Evolutionary conservation across 179 eudicot genomes (phyloP).

Genomic region (Amaranthus tricolor): DNA sequence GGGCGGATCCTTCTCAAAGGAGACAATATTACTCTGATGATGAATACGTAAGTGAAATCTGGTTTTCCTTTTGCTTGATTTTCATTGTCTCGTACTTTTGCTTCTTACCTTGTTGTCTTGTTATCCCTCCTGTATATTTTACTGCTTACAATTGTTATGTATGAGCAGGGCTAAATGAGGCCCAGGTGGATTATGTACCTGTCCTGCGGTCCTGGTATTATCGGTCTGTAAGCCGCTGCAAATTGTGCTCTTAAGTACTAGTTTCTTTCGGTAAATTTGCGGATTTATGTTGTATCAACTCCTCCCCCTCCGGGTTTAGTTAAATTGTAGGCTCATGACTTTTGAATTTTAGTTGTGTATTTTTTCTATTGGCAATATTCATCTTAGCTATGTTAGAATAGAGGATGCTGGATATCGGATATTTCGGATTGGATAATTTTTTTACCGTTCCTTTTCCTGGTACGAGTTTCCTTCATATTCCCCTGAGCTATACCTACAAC

Average conservation of each 20-base stretch:
- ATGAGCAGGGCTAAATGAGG: constrained; percentile 30
- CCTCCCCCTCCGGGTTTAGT: constrained; percentile 1
- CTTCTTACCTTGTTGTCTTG: not conserved
- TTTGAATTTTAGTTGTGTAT: not conserved
- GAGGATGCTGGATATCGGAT: no score
- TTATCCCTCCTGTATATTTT: not conserved
- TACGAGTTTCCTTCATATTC: no score
- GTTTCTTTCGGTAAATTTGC: not conserved
- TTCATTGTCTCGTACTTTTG: not conserved
- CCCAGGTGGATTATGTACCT: not conserved
- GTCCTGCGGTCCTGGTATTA: not conserved
- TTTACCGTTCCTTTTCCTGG: no score
- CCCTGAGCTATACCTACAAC: no score
- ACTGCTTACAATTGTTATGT: not conserved
- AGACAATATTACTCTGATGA: constrained; percentile 83
- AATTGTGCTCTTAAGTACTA: not conserved
- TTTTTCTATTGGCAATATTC: no score
- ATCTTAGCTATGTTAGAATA: no score
- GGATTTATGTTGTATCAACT: not conserved
- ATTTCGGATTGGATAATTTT: no score
- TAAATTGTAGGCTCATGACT: not conserved
- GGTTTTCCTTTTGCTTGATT: not conserved
- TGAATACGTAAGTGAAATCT: constrained; percentile 57
- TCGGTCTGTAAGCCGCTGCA: not conserved
- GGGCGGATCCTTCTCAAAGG: constrained; percentile 87